A percentile compares a stretch with the other conserved stretches of the same genome.
Evolutionary conservation across 2,329 filamentous ascomycete genomes (phyloP).

Genomic region (Calonectria multiphialidica): DNA sequence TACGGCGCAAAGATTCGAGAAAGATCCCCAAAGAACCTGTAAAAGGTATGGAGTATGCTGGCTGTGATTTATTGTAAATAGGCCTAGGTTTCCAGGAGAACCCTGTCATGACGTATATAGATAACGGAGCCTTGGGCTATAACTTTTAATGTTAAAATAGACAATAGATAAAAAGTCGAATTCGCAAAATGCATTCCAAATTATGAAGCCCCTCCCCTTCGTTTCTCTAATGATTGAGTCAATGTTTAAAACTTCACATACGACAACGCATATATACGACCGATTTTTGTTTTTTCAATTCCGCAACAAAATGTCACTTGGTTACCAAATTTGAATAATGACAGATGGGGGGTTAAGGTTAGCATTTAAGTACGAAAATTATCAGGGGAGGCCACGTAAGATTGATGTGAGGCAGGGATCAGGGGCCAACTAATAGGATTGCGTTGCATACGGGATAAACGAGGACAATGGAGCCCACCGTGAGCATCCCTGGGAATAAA

Average conservation of each 20-base stretch:
- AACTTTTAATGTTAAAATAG: not conserved
- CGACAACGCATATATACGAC: not conserved
- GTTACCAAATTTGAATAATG: not conserved
- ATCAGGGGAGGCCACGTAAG: constrained; percentile 3
- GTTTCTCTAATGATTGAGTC: too few species aligned
- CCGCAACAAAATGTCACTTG: not conserved
- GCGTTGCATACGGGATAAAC: not conserved
- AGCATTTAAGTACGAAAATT: constrained; percentile 12
- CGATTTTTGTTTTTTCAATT: too few species aligned
- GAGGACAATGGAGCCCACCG: not conserved
- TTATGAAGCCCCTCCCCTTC: too few species aligned
- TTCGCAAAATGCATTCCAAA: not conserved
- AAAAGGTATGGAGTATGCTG: not conserved
- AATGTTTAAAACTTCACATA: not conserved
- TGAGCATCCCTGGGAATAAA: not conserved
- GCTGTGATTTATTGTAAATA: not conserved
- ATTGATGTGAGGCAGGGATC: not conserved
- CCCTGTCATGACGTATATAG: not conserved
- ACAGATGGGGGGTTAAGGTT: constrained; percentile 4
- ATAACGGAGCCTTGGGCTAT: not conserved
- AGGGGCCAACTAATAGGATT: not conserved
- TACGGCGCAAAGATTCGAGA: constrained; percentile 40
- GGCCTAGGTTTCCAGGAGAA: not conserved
- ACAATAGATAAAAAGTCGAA: not conserved
- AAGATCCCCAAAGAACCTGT: constrained; percentile 37